Percentiles rank a stretch among this genome's conserved stretches.
Evolutionary conservation across 2,329 filamentous ascomycete species (phyloP).

Genomic region (Gaeumannomyces sp.): DNA sequence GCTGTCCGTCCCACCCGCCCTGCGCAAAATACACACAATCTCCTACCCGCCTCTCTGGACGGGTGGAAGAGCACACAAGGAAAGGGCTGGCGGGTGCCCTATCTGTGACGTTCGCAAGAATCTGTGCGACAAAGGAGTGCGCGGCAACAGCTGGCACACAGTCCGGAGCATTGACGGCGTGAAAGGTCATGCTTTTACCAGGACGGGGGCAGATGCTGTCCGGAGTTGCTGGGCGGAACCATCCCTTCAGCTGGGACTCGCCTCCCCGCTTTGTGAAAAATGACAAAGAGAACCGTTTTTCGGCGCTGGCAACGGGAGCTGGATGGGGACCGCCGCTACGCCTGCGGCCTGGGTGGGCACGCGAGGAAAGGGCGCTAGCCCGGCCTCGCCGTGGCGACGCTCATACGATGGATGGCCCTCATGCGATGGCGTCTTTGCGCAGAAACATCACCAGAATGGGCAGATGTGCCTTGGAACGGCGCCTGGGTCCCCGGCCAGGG

Average conservation of each 20-base stretch:
- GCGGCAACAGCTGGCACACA: background rate
- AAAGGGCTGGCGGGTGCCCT: background rate
- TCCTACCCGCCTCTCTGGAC: no score
- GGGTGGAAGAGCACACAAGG: background rate
- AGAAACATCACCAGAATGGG: background rate
- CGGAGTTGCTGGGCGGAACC: background rate
- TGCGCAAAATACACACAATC: no score
- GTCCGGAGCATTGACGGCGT: background rate
- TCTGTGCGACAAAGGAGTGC: background rate
- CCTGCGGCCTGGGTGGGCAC: background rate
- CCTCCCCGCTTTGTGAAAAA: background rate
- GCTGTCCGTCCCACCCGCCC: no score
- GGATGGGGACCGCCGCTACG: no score
- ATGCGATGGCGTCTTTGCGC: background rate
- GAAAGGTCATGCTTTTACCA: background rate
- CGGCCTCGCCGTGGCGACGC: background rate
- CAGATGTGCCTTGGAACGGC: background rate
- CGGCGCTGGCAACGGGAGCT: background rate
- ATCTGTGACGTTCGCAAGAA: background rate
- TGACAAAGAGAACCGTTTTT: background rate
- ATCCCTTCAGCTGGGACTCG: background rate
- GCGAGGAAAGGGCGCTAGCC: background rate
- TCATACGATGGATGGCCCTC: background rate
- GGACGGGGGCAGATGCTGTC: background rate
- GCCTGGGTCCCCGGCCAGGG: no score